A percentile compares a stretch with the other conserved stretches of the same genome.
Conservation (phyloP, 805 yeast species). For the Lipomyces lipofer region DNA sequence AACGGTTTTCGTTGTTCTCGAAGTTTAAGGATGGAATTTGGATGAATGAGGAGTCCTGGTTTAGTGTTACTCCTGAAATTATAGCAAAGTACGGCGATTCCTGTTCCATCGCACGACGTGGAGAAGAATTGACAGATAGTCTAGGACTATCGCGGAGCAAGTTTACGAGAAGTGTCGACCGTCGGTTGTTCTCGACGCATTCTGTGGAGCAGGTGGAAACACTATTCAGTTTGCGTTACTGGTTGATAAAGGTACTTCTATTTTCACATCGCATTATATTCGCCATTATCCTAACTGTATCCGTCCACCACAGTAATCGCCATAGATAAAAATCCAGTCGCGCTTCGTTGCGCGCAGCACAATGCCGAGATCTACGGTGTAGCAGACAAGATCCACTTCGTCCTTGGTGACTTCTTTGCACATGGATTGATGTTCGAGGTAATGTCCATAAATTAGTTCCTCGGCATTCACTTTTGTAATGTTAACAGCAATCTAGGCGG, state of each 20-base stretch:
- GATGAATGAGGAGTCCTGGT: slow-evolving; percentile 77
- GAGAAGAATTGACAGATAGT: not conserved
- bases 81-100: slow-evolving; percentile 56
- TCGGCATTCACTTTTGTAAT: too few species aligned
- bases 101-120: not conserved
- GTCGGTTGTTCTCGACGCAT: slow-evolving; percentile 54
- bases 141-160: slow-evolving; percentile 36
- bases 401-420: slow-evolving; percentile 52
- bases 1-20: slow-evolving; percentile 58
- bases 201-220: slow-evolving; percentile 84
- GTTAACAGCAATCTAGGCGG: too few species aligned
- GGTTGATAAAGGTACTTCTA: too few species aligned
- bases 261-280: too few species aligned
- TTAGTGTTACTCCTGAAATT: slow-evolving; percentile 75
- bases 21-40: slow-evolving; percentile 62
- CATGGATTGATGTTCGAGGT: slow-evolving; percentile 13
- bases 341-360: slow-evolving; percentile 63
- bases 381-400: slow-evolving; percentile 48
- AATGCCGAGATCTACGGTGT: slow-evolving; percentile 64
- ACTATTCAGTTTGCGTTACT: slow-evolving; percentile 65
- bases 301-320: too few species aligned
- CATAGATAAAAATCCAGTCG: slow-evolving; percentile 59
- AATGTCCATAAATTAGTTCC: not conserved
- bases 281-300: too few species aligned
- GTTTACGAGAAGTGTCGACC: not conserved